phyloP scores from a whole-genome alignment of 2,329 filamentous ascomycete genomes.

The Tolypocladium endophyticum region DNA sequence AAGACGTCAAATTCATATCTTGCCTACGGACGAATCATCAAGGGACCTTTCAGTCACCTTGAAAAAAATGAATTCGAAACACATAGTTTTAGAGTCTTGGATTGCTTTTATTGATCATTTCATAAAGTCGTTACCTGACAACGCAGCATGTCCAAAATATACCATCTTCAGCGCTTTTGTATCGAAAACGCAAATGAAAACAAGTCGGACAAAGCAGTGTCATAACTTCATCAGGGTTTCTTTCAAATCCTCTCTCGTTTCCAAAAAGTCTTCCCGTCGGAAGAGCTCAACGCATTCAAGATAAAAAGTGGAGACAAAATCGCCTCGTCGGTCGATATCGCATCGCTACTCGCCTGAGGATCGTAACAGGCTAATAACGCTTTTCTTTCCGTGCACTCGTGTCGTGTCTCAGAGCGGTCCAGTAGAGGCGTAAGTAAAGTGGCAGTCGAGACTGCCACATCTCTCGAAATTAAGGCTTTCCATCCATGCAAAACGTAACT shows the following conservation, averaged over 20 bases:
- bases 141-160: conserved; percentile 24
- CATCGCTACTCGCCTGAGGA: conserved; percentile 22
- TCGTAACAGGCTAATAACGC: conserved; percentile 24
- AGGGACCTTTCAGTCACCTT: no score
- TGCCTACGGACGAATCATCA: no score
- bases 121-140: conserved; percentile 28
- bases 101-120: conserved; percentile 28
- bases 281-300: conserved; percentile 6
- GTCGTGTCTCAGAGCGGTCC: conserved; percentile 17
- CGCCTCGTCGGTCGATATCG: conserved; percentile 13
- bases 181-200: conserved; percentile 12
- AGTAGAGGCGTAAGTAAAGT: conserved; percentile 9
- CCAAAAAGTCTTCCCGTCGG: conserved; percentile 10
- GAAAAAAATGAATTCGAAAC: no score
- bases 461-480: conserved; percentile 22
- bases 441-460: conserved; percentile 8
- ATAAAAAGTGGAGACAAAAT: conserved; percentile 11
- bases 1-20: background rate
- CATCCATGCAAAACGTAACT: conserved; percentile 31
- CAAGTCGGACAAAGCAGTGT: conserved; percentile 14
- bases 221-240: conserved; percentile 22
- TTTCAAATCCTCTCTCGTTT: conserved; percentile 14
- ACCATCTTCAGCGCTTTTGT: conserved; percentile 18
- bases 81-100: conserved; percentile 1
- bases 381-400: conserved; percentile 19